Evolutionary conservation across 2,329 filamentous ascomycete species (phyloP).

Genomic region (Fonsecaea nubica): DNA sequence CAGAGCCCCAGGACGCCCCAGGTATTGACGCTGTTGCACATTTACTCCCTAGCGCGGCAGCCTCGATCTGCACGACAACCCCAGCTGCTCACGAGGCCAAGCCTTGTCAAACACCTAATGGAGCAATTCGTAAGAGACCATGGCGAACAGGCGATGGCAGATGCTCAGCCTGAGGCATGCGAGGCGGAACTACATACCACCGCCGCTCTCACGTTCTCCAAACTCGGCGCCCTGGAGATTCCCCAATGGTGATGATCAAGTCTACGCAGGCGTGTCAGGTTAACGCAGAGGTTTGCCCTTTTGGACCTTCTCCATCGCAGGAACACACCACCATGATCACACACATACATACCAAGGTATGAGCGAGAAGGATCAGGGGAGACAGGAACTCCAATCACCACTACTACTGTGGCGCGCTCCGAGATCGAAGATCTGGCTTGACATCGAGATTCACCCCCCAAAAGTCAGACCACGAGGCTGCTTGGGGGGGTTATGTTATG

Average conservation of each 20-base stretch:
- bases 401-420: too few relatives aligned
- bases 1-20: background rate
- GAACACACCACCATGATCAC: background rate
- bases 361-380: background rate
- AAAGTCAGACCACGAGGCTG: too few relatives aligned
- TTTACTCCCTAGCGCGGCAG: background rate
- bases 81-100: background rate
- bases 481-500: too few relatives aligned
- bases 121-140: background rate
- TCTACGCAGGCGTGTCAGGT: background rate
- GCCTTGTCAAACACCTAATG: background rate
- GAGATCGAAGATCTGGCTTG: too few relatives aligned
- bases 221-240: background rate
- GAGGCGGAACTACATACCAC: slow-evolving; percentile 4
- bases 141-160: background rate
- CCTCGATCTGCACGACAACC: background rate
- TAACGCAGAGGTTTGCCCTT: background rate
- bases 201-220: background rate
- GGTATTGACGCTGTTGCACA: background rate
- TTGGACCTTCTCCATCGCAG: background rate
- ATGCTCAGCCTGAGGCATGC: background rate
- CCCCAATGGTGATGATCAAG: background rate
- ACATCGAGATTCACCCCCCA: too few relatives aligned
- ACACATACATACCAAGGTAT: too few relatives aligned
- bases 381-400: too few relatives aligned